Evolutionary conservation across 2,329 filamentous ascomycete genomes (phyloP).

Genomic region (Aphanocladium album): DNA sequence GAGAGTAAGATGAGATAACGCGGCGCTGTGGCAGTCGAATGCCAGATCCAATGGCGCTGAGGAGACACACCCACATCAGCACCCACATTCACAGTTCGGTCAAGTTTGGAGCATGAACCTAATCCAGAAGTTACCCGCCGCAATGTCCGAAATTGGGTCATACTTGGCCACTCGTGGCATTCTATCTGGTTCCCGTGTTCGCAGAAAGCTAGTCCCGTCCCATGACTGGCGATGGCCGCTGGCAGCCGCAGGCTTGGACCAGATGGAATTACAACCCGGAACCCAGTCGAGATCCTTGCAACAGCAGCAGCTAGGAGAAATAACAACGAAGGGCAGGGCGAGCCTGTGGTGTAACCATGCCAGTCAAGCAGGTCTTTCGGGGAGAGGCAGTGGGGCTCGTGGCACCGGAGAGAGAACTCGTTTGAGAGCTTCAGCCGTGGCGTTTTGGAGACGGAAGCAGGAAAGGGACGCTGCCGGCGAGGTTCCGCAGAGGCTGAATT

Average conservation of each 20-base stretch:
- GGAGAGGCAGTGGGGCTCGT: slow-evolving; percentile 6
- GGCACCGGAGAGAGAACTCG: slow-evolving; percentile 11
- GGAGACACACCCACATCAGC: slow-evolving; percentile 1
- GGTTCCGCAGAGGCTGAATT: slow-evolving; percentile 7
- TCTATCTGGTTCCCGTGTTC: background rate
- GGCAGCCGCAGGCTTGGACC: slow-evolving; percentile 4
- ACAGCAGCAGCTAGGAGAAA: slow-evolving; percentile 10
- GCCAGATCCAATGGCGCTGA: slow-evolving; percentile 10
- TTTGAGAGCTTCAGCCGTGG: slow-evolving; percentile 13
- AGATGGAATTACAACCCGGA: slow-evolving; percentile 1
- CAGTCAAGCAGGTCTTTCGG: background rate
- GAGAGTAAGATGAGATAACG: slow-evolving; percentile 10
- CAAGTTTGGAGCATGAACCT: slow-evolving; percentile 5
- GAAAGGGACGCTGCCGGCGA: background rate
- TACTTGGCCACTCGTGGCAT: background rate
- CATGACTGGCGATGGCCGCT: slow-evolving; percentile 10
- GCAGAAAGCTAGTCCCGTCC: slow-evolving; percentile 2
- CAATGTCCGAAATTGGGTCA: slow-evolving; percentile 11
- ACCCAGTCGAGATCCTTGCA: slow-evolving; percentile 6
- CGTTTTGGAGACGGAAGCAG: slow-evolving; percentile 10
- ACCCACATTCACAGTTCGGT: slow-evolving; percentile 1
- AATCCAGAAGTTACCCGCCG: slow-evolving; percentile 6
- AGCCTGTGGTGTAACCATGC: slow-evolving; percentile 7
- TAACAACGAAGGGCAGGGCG: slow-evolving; percentile 1
- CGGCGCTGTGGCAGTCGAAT: slow-evolving; percentile 3